Conservation (phyloP, 495 filamentous ascomycete species). For the Gamarada debralockiae region DNA sequence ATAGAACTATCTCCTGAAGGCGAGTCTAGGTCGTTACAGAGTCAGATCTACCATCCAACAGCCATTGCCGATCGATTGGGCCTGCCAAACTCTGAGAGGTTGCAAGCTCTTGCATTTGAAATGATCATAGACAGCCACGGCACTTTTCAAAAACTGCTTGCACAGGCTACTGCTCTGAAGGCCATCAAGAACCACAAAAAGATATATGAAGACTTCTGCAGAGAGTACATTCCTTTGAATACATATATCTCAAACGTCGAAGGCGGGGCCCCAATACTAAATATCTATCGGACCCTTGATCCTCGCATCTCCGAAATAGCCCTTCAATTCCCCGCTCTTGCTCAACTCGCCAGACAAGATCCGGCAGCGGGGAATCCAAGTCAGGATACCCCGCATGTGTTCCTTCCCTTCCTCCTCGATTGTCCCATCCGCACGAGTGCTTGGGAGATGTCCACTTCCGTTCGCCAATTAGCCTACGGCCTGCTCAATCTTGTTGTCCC, state of each 20-base stretch:
- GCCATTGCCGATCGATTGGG: constrained; percentile 17
- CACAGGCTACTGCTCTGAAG: constrained; percentile 20
- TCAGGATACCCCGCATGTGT: constrained; percentile 35
- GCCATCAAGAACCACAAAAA: constrained; percentile 10
- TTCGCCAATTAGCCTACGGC: constrained; percentile 57
- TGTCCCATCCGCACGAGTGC: constrained; percentile 55
- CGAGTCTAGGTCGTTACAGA: not conserved
- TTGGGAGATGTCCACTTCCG: constrained; percentile 53
- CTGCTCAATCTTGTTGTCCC: constrained; percentile 41
- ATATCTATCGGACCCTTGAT: constrained; percentile 31
- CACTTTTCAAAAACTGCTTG: constrained; percentile 28
- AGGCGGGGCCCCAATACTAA: not conserved
- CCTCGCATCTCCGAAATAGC: constrained; percentile 46
- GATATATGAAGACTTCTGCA: constrained; percentile 38
- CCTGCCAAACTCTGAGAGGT: constrained; percentile 20
- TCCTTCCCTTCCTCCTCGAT: constrained; percentile 56
- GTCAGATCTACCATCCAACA: constrained; percentile 12
- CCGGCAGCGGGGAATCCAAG: not conserved
- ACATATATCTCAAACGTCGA: not conserved
- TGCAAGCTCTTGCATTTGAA: constrained; percentile 36
- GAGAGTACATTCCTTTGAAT: constrained; percentile 33
- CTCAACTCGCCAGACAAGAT: constrained; percentile 12
- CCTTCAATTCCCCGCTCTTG: constrained; percentile 29
- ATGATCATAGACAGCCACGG: constrained; percentile 29
- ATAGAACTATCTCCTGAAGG: constrained; percentile 20